Evolutionary conservation across 169 alveolate species (phyloP).

Genomic region (Cryptosporidium canis): DNA sequence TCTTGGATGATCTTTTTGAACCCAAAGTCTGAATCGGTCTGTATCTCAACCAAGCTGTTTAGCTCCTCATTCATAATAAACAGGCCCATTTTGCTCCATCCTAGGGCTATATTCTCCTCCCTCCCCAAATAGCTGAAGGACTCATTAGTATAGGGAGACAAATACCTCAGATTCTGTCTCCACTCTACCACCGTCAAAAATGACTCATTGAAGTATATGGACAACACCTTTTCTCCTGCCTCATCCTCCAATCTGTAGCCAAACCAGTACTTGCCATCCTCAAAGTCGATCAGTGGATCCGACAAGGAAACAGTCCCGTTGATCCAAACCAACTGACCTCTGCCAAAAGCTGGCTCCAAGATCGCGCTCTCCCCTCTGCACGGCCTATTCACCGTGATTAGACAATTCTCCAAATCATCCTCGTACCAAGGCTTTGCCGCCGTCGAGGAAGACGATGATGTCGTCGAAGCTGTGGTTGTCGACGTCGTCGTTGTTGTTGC

Average conservation of each 20-base stretch:
- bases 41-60: slow-evolving; percentile 7
- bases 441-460: background rate
- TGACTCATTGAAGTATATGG: slow-evolving; percentile 28
- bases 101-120: background rate
- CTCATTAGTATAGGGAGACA: slow-evolving; percentile 27
- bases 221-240: background rate
- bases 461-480: background rate
- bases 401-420: background rate
- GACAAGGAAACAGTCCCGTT: slow-evolving; percentile 30
- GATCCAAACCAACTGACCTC: slow-evolving; percentile 8
- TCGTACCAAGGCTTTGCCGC: background rate
- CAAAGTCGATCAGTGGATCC: too few relatives aligned
- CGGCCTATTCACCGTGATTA: background rate
- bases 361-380: background rate
- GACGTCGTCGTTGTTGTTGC: background rate
- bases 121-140: slow-evolving; percentile 8
- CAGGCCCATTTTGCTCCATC: slow-evolving; percentile 37
- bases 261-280: background rate
- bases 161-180: background rate
- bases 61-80: slow-evolving; percentile 6
- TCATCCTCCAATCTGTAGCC: background rate
- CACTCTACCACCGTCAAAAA: background rate
- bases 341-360: background rate
- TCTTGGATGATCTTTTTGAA: background rate
- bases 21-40: background rate